Evolutionary conservation across 2,329 filamentous ascomycete genomes (phyloP), one percentile per base, ranked within the genome.

Genomic region (Ophioceras dolichostomum): DNA sequence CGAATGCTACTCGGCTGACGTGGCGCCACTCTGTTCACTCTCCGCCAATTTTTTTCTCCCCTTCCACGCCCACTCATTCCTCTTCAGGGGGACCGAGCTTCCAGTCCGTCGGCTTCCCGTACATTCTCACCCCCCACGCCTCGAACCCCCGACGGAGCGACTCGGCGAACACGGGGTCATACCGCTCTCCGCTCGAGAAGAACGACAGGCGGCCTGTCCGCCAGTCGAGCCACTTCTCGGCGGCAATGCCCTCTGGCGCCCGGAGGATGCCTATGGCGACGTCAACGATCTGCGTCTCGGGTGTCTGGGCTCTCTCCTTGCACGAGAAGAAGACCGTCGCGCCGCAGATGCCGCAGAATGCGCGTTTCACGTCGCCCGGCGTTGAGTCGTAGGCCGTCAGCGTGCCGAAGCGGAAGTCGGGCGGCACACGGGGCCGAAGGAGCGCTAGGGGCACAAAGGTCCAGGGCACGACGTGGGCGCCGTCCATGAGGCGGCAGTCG

Each of bases 141-240:
- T 33, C 31, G 19, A 6, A 21, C 7, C 64, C 65, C 14, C 56
- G 45, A 26, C 49, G 42, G 38, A 67, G 24, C 1, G 51, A 50
- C 39, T 58, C 49, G 1, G 45, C 39, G 43, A 68, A 62, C 2
- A 42, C 47, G 1, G 37, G 19, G 34, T 67, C 62, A 37, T 53
- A 68, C 17, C 38, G 40, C 41, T 47, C 52, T 3, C 62, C 64
- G 20, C 49, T 53, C 7, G 55, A 50, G 6, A 42, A 37, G 46
- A 50, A 59, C 1, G 50, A 55, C 9, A 61, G 21, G 39, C 53
- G 50, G 1, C 48, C 52, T 16, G 60, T 56, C 36, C 61, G 51
- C 66, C 67, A 70, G 1, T 56, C 60, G 14, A 70, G 41, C 67
- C 67, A 69, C 7, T 56, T 50, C 43, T 64, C 57, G 0, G 63